Percentiles rank a stretch among this genome's conserved stretches.
Conservation (phyloP, 106 monocot genomes). For the Dendrobium officinale region DNA sequence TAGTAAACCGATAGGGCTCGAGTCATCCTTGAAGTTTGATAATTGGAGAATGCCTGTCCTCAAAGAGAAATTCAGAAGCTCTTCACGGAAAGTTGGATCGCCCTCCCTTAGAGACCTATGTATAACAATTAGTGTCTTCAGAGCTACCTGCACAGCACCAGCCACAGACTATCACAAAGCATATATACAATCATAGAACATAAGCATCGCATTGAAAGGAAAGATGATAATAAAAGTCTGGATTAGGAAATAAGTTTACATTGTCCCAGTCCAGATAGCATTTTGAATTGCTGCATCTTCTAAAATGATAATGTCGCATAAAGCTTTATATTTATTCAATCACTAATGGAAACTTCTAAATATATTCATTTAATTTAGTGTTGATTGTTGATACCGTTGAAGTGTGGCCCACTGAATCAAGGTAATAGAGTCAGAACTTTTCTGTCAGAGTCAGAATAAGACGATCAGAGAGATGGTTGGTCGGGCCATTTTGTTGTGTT, state of each 20-base stretch:
- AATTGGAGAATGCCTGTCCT: conserved; percentile 66
- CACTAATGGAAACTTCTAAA: background rate
- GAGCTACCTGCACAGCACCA: conserved; percentile 49
- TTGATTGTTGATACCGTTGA: background rate
- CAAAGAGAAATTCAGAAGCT: conserved; percentile 73
- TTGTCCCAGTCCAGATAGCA: background rate
- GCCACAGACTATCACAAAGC: background rate
- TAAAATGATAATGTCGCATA: background rate
- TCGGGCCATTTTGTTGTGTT: background rate
- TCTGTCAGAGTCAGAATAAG: background rate
- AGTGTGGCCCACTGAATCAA: background rate
- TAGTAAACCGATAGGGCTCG: conserved; percentile 70
- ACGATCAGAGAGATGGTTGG: background rate
- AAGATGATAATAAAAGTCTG: background rate
- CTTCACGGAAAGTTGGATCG: conserved; percentile 91
- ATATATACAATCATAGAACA: conserved; percentile 2
- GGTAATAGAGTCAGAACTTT: background rate
- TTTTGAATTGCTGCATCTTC: background rate
- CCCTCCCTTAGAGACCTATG: conserved; percentile 91
- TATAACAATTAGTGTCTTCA: conserved; percentile 87
- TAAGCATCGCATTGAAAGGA: background rate
- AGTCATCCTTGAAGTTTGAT: conserved; percentile 90
- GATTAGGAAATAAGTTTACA: background rate
- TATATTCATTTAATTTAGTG: background rate
- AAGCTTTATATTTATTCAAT: background rate